phyloP scores from a whole-genome alignment of 1,139 yeast species.

The Saccharomycopsis hybrid region DNA sequence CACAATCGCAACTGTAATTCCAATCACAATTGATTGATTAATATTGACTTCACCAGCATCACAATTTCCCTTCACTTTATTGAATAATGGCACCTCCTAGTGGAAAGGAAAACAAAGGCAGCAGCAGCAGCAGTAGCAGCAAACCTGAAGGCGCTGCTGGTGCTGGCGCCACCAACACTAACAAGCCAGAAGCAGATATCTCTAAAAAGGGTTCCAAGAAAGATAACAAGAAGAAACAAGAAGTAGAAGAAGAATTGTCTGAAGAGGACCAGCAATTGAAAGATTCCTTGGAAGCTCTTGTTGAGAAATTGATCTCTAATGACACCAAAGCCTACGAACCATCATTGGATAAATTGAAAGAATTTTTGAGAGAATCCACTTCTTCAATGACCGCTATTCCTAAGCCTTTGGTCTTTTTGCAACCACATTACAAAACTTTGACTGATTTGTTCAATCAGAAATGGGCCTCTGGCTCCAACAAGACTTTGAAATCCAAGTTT shows the following conservation, averaged over 20 bases:
- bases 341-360: constrained; percentile 63
- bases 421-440: constrained; percentile 75
- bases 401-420: constrained; percentile 89
- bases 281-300: constrained; percentile 79
- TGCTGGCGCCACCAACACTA: no score
- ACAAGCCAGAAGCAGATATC: no score
- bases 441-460: constrained; percentile 51
- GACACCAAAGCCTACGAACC: constrained; percentile 47
- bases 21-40: no score
- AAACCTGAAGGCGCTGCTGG: no score
- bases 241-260: constrained; percentile 70
- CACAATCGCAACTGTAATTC: no score
- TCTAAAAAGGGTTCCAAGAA: not conserved
- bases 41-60: no score
- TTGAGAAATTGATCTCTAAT: constrained; percentile 60
- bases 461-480: constrained; percentile 43
- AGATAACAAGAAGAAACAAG: constrained; percentile 30
- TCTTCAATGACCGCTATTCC: constrained; percentile 99
- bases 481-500: constrained; percentile 37
- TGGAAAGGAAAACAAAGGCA: no score
- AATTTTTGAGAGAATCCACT: constrained; percentile 82
- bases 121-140: no score
- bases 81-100: no score
- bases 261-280: constrained; percentile 93
- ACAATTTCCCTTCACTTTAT: no score